Base-by-base conservation (phyloP, 2,329 filamentous ascomycete species). In the Aureobasidium sp. region DNA sequence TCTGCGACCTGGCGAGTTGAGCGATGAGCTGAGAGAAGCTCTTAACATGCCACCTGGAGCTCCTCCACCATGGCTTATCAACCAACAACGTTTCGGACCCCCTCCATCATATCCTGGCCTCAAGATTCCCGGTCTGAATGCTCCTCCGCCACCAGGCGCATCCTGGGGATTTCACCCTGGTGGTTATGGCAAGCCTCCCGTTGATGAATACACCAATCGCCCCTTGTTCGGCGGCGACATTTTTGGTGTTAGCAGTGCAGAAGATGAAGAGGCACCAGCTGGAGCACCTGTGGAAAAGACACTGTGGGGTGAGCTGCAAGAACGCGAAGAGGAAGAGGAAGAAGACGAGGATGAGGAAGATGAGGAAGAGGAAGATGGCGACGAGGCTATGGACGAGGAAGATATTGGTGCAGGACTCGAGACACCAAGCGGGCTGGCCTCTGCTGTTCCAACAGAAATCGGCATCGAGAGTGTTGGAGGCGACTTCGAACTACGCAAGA, bases 111-210 rank as follows among this genome's bases (percentile, higher is more conserved):
- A 99, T 73, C 92, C 94, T 26, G 90, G 90, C n/a, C 81, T 97
- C 59, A 96, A 94, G 73, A 92, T 99, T 64, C 89, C 94, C 9
- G 94, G 94, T 48, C 83, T 99, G 51, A 99, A 97, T 73, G 92
- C 93, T 1, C 92, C 94, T 5, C 90, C 93, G 12, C 94, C 94
- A 2, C 82, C 90, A 1, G 93, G 93, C 52, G 92, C 89, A 27
- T 85, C 87, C 63, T 99, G 94, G 94, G 94, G 94, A 2, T 99
- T 96, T 74, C 89, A 93, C 68, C 92, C 93, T 8, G 94, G 94
- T 64, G 92, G 93, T 64, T 99, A 93, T 80, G 94, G 94, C 56
- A 97, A 97, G 73, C 93, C 94, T 0, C 94, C 94, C 0, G 87
- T 96, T 0, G 93, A 97, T 71, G 94, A 97, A 69, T 89, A 90